These are phyloP conservation scores for Durio zibethinus DNA, from an alignment of 345 rosid species.

Conservation along the genomic window DNA sequence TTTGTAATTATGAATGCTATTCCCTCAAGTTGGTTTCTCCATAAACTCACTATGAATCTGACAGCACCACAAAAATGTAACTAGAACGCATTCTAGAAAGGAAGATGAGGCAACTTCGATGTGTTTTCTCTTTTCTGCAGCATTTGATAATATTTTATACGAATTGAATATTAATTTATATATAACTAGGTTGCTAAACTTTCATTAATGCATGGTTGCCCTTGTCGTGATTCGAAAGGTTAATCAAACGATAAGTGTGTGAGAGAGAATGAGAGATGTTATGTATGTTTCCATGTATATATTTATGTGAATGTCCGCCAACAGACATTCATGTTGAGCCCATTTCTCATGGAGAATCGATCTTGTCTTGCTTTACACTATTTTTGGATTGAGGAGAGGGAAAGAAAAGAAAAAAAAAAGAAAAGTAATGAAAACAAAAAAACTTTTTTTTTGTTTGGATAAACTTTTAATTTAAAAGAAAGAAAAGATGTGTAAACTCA, in stretches of 20 bases:
- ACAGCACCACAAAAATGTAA: neutral
- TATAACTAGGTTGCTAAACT: neutral
- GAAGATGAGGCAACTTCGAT: neutral
- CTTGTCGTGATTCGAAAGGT: conserved; percentile 17
- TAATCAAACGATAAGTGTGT: neutral
- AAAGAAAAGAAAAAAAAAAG: too few species aligned
- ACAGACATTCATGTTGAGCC: conserved; percentile 67
- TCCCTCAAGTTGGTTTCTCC: neutral
- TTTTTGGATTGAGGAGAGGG: too few species aligned
- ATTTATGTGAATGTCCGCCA: conserved; percentile 61
- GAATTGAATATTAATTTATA: neutral
- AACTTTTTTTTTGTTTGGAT: too few species aligned
- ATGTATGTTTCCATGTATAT: conserved; percentile 40
- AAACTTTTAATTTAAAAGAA: too few species aligned
- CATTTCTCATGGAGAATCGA: conserved; percentile 42
- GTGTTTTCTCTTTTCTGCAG: neutral
- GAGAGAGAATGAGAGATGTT: neutral
- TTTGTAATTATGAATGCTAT: neutral
- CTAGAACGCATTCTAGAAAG: neutral
- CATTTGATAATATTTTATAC: conserved; percentile 9
- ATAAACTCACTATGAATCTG: neutral
- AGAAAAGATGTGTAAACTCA: too few species aligned
- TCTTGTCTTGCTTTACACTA: too few species aligned
- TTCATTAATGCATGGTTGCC: neutral
- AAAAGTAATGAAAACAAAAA: too few species aligned